Conservation (phyloP, 2,329 filamentous ascomycete species). For the Penicillium sp. region DNA sequence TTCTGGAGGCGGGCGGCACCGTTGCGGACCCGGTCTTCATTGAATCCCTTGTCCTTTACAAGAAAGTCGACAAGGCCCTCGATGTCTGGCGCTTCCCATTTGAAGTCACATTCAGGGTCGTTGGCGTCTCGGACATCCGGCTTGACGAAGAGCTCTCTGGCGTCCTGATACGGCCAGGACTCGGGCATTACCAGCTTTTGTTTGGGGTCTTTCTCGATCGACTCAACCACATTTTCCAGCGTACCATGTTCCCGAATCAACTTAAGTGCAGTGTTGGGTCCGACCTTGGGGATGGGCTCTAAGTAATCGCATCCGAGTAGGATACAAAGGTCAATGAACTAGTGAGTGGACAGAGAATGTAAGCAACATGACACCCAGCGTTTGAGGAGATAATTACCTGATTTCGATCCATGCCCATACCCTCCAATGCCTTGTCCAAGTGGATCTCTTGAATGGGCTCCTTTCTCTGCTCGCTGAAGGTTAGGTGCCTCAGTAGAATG, state of each 20-base stretch:
- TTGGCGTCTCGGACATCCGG: conserved; percentile 86
- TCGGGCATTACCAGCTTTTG: conserved; percentile 85
- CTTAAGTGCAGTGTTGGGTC: conserved; percentile 88
- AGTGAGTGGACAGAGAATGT: conserved; percentile 5
- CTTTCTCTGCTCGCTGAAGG: conserved; percentile 96
- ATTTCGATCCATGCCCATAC: conserved; percentile 82
- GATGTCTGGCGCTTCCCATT: conserved; percentile 93
- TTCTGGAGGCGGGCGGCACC: conserved; percentile 82
- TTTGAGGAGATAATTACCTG: conserved; percentile 63
- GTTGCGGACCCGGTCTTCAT: conserved; percentile 85
- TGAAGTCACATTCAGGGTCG: conserved; percentile 89
- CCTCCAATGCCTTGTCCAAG: conserved; percentile 82
- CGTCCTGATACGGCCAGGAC: conserved; percentile 96
- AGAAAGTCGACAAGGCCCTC: conserved; percentile 89
- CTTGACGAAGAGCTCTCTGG: conserved; percentile 86
- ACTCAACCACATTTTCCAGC: conserved; percentile 84
- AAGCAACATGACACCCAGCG: not conserved
- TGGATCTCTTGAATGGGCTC: conserved; percentile 97
- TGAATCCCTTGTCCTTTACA: conserved; percentile 95
- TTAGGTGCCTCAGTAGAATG: conserved; percentile 88
- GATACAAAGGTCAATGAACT: conserved; percentile 98
- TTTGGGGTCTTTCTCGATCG: conserved; percentile 75
- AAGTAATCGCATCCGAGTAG: conserved; percentile 97
- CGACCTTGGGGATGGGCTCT: conserved; percentile 93
- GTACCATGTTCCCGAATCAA: conserved; percentile 90